phyloP scores from a whole-genome alignment of 139 green algal genomes.

The Astrephomene gubernaculifera region DNA sequence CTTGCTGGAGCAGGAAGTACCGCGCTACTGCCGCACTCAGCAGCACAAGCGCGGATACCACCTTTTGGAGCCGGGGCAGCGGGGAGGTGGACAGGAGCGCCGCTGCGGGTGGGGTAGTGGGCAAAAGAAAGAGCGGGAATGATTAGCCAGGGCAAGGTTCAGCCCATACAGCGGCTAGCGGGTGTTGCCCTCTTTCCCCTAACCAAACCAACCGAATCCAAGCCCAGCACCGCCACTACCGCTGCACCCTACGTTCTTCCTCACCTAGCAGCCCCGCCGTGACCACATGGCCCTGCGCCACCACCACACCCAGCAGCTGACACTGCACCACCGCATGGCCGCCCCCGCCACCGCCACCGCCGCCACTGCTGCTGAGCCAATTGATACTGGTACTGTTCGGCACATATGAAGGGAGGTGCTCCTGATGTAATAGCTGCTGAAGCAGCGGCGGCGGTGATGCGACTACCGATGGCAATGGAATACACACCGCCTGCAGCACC shows the following conservation, averaged over 20 bases:
- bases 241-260: not conserved
- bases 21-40: not conserved
- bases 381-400: not conserved
- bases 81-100: conserved; percentile 47
- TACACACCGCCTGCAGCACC: conserved; percentile 23
- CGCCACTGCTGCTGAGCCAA: not conserved
- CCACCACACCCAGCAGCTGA: conserved; percentile 17
- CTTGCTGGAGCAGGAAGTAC: not conserved
- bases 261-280: conserved; percentile 30
- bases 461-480: not conserved
- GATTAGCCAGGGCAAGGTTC: not conserved
- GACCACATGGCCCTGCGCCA: not conserved
- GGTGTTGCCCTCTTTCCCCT: not conserved
- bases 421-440: not conserved
- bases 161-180: not conserved
- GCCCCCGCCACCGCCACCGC: not conserved
- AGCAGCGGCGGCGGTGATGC: not conserved
- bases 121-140: too few species aligned
- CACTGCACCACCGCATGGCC: not conserved
- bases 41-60: conserved; percentile 5
- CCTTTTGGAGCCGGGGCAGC: conserved; percentile 46
- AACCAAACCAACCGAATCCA: not conserved
- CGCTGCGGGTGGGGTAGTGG: not conserved
- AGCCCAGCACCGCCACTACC: not conserved
- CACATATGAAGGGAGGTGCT: not conserved